A percentile compares a stretch with the other conserved stretches of the same genome.
These are phyloP conservation scores for Pisolithus sp. DNA, from an alignment of 768 basidiomycete genomes.

Conservation along the genomic window DNA sequence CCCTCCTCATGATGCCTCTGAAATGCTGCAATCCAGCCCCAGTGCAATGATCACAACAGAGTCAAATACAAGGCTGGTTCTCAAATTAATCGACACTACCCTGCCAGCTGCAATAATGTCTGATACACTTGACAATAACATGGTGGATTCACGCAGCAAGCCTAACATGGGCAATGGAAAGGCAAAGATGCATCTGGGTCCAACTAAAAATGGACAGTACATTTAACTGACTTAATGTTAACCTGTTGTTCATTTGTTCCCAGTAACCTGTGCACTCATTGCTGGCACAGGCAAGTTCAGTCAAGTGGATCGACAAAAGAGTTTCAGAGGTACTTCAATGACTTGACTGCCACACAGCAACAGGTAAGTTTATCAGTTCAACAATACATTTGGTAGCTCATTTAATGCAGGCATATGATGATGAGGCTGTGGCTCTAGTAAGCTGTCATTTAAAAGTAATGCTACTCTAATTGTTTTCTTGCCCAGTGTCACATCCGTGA, in stretches of 20 bases:
- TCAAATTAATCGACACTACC: background rate
- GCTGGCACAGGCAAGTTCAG: background rate
- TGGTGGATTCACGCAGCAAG: background rate
- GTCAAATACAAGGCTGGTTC: background rate
- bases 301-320: background rate
- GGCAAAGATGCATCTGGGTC: background rate
- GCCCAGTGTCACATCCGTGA: no score
- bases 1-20: background rate
- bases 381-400: no score
- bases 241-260: background rate
- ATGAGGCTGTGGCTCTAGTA: no score
- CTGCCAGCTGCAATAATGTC: background rate
- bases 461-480: no score
- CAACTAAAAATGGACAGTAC: background rate
- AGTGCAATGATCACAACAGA: background rate
- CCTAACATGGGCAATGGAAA: background rate
- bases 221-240: background rate
- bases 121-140: background rate
- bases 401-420: no score
- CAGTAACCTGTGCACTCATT: background rate
- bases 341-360: background rate
- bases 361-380: background rate
- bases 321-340: background rate
- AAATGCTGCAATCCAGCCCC: background rate
- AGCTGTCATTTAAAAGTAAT: no score